phyloP scores from a whole-genome alignment of 1,284 basidiomycete species.

The Apiotrichum akiyoshidainum region DNA sequence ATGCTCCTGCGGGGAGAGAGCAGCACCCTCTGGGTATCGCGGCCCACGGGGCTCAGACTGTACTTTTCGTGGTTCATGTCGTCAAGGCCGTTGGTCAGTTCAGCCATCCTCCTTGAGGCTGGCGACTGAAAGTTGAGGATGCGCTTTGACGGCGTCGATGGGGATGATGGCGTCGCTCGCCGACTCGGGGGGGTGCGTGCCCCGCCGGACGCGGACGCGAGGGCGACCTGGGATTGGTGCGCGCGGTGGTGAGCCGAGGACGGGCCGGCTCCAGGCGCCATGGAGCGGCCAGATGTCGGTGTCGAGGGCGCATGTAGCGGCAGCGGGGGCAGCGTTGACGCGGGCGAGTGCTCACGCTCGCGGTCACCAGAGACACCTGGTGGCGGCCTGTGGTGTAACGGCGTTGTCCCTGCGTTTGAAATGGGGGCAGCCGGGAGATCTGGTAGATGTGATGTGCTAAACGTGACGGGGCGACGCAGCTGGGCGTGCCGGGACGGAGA shows the following conservation, averaged over 20 bases:
- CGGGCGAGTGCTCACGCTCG: constrained; percentile 41
- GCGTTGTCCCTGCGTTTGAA: constrained; percentile 44
- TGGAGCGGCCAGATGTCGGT: constrained; percentile 39
- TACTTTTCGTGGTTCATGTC: constrained; percentile 75
- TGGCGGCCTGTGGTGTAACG: constrained; percentile 45
- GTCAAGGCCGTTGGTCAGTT: constrained; percentile 47
- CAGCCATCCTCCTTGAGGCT: constrained; percentile 31
- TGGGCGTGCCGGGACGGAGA: constrained; percentile 29
- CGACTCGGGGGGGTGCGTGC: constrained; percentile 31
- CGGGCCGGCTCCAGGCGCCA: constrained; percentile 44
- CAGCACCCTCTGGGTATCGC: constrained; percentile 76
- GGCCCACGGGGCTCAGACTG: constrained; percentile 83
- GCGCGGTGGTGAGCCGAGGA: constrained; percentile 41
- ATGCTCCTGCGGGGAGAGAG: constrained; percentile 77
- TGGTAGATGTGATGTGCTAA: constrained; percentile 32
- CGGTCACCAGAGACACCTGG: constrained; percentile 33
- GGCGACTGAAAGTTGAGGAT: constrained; percentile 55
- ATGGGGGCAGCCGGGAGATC: constrained; percentile 21
- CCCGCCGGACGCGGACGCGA: constrained; percentile 29
- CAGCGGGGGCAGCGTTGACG: constrained; percentile 44
- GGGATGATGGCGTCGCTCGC: constrained; percentile 44
- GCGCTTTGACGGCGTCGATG: constrained; percentile 51
- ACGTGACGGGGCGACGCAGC: constrained; percentile 34
- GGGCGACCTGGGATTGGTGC: constrained; percentile 44
- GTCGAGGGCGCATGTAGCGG: constrained; percentile 46